Conservation (phyloP, 345 rosid genomes). For the Cochlearia excelsa region DNA sequence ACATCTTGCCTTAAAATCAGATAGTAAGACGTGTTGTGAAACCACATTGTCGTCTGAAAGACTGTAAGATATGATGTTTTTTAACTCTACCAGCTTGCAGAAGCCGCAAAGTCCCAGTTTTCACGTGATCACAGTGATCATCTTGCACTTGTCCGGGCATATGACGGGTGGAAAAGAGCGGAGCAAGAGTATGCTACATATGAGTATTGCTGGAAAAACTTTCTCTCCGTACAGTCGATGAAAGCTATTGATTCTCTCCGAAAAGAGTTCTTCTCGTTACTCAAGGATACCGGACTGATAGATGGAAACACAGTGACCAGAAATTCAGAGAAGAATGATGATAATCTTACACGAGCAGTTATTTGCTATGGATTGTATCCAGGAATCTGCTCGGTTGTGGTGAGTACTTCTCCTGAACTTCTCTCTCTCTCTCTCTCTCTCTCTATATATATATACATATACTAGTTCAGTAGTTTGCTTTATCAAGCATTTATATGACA, state of each 20-base stretch:
- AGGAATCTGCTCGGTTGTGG: slow-evolving; percentile 84
- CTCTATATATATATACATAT: neutral
- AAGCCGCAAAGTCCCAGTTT: slow-evolving; percentile 79
- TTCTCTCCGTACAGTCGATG: slow-evolving; percentile 80
- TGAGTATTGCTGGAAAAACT: slow-evolving; percentile 92
- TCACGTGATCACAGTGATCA: slow-evolving; percentile 83
- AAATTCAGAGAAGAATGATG: slow-evolving; percentile 57
- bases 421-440: slow-evolving; percentile 8
- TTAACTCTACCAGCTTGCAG: slow-evolving; percentile 63
- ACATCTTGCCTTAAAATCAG: slow-evolving; percentile 9
- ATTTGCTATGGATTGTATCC: slow-evolving; percentile 88
- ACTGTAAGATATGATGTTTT: slow-evolving; percentile 15
- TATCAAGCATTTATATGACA: slow-evolving; percentile 17
- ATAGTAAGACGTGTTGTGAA: slow-evolving; percentile 15
- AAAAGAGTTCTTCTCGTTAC: slow-evolving; percentile 74
- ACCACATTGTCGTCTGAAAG: slow-evolving; percentile 17
- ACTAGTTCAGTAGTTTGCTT: slow-evolving; percentile 1
- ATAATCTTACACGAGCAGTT: slow-evolving; percentile 67
- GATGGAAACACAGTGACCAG: slow-evolving; percentile 51
- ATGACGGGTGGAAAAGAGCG: slow-evolving; percentile 82
- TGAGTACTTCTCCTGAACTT: slow-evolving; percentile 39
- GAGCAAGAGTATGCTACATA: slow-evolving; percentile 63
- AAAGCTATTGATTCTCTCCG: slow-evolving; percentile 90
- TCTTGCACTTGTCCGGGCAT: slow-evolving; percentile 83
- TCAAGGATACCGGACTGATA: slow-evolving; percentile 64